A percentile compares a stretch with the other conserved stretches of the same genome.
These are phyloP conservation scores for Lentinula novae-zelandiae DNA, from an alignment of 1,284 basidiomycete genomes.

Conservation along the genomic window DNA sequence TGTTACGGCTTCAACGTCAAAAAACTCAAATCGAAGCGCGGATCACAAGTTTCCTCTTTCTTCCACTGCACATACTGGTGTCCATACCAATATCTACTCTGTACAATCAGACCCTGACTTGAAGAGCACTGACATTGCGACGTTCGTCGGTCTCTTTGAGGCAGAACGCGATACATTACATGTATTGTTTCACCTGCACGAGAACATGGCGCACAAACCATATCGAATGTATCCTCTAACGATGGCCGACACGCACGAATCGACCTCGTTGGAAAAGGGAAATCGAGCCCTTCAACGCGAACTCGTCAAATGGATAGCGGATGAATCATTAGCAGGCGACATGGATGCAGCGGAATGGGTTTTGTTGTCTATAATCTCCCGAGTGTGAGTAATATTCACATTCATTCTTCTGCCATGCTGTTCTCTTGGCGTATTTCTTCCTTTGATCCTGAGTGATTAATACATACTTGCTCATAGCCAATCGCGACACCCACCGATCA, in stretches of 20 bases:
- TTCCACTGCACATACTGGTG: conserved; percentile 51
- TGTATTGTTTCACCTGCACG: conserved; percentile 49
- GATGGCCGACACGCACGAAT: neutral
- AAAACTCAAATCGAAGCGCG: conserved; percentile 25
- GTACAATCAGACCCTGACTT: conserved; percentile 31
- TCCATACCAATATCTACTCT: conserved; percentile 59
- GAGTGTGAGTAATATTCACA: conserved; percentile 50
- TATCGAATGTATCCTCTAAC: conserved; percentile 27
- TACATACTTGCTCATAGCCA: conserved; percentile 42
- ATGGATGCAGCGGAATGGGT: conserved; percentile 74
- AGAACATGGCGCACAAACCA: conserved; percentile 28
- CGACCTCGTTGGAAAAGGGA: neutral
- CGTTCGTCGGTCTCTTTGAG: conserved; percentile 68
- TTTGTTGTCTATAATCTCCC: conserved; percentile 59
- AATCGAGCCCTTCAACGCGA: conserved; percentile 36
- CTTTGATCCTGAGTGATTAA: neutral
- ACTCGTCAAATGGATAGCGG: conserved; percentile 68
- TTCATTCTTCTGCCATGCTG: neutral
- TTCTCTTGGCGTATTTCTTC: conserved; percentile 5
- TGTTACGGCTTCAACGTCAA: neutral
- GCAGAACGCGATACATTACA: conserved; percentile 64
- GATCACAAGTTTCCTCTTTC: conserved; percentile 62
- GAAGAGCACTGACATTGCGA: conserved; percentile 56
- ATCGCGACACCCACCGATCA: conserved; percentile 61
- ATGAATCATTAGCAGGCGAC: conserved; percentile 67